These are phyloP conservation scores for Panicum hallii DNA, from an alignment of 202 grass and related monocot genomes.

Conservation along the genomic window DNA sequence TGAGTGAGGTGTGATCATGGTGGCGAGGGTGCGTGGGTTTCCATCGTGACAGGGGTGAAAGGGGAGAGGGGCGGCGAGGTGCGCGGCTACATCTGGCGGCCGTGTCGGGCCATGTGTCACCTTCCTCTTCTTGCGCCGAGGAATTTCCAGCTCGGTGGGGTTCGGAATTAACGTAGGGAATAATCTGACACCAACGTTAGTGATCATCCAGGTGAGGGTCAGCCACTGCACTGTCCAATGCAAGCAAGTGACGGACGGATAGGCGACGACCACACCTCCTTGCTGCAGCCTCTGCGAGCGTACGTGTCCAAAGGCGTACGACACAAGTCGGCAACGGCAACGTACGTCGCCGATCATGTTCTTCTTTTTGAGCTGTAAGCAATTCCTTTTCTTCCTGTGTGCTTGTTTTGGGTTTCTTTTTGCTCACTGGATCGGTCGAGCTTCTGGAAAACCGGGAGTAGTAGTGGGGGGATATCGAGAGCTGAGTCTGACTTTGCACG, in stretches of 20 bases:
- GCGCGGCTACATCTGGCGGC: slow-evolving; percentile 34
- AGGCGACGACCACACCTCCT: not conserved
- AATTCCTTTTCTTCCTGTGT: not conserved
- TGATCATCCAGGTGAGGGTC: not conserved
- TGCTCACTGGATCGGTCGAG: not conserved
- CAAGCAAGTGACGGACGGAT: not conserved
- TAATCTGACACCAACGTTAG: slow-evolving; percentile 31
- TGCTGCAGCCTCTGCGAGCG: no score
- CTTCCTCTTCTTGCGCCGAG: not conserved
- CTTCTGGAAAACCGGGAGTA: slow-evolving; percentile 21
- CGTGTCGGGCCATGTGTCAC: not conserved
- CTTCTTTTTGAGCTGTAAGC: no score
- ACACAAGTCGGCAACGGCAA: slow-evolving; percentile 33
- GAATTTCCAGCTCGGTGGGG: slow-evolving; percentile 24
- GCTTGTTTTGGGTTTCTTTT: slow-evolving; percentile 33
- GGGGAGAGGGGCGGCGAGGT: not conserved
- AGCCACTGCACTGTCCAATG: no score
- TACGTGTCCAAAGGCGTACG: slow-evolving; percentile 42
- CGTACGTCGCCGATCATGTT: no score
- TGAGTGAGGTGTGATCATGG: not conserved
- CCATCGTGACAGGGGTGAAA: slow-evolving; percentile 24
- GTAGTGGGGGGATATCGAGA: not conserved
- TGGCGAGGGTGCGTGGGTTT: not conserved
- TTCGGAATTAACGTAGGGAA: slow-evolving; percentile 32
- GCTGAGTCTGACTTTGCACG: slow-evolving; percentile 51